Evolutionary conservation across 2,329 filamentous ascomycete species (phyloP).

Genomic region (Epichloe amarillans): DNA sequence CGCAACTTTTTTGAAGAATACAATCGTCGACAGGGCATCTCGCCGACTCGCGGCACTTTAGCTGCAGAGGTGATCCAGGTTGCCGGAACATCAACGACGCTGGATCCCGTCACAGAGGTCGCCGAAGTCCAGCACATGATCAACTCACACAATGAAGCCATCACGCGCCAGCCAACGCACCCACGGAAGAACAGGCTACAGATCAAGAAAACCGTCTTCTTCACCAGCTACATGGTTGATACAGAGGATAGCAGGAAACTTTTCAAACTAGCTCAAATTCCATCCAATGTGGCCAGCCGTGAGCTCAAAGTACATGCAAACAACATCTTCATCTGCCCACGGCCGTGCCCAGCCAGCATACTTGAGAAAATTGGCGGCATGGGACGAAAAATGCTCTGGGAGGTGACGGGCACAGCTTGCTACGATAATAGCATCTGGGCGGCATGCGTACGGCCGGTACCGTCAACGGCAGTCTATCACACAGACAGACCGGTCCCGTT

Average conservation of each 20-base stretch:
- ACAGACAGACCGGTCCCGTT: conserved; percentile 68
- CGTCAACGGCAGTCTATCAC: conserved; percentile 52
- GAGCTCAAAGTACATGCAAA: conserved; percentile 77
- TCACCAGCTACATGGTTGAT: conserved; percentile 79
- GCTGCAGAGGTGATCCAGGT: conserved; percentile 76
- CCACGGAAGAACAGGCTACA: conserved; percentile 36
- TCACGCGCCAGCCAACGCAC: conserved; percentile 20
- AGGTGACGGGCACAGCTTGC: conserved; percentile 61
- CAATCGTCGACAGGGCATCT: conserved; percentile 44
- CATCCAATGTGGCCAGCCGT: conserved; percentile 45
- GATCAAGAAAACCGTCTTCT: conserved; percentile 80
- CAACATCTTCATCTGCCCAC: conserved; percentile 78
- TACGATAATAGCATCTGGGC: conserved; percentile 82
- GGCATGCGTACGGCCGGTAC: conserved; percentile 61
- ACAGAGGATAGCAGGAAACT: conserved; percentile 59
- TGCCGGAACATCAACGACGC: conserved; percentile 55
- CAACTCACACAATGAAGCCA: conserved; percentile 64
- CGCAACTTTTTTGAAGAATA: conserved; percentile 70
- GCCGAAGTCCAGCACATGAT: conserved; percentile 81
- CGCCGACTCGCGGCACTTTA: conserved; percentile 49
- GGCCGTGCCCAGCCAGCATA: conserved; percentile 57
- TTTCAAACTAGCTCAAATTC: conserved; percentile 54
- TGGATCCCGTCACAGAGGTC: conserved; percentile 69
- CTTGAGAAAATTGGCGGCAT: conserved; percentile 78
- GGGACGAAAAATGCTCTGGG: conserved; percentile 71